Evolutionary conservation across 2,329 filamentous ascomycete genomes (phyloP).

Genomic region (Colletotrichum paranaense): DNA sequence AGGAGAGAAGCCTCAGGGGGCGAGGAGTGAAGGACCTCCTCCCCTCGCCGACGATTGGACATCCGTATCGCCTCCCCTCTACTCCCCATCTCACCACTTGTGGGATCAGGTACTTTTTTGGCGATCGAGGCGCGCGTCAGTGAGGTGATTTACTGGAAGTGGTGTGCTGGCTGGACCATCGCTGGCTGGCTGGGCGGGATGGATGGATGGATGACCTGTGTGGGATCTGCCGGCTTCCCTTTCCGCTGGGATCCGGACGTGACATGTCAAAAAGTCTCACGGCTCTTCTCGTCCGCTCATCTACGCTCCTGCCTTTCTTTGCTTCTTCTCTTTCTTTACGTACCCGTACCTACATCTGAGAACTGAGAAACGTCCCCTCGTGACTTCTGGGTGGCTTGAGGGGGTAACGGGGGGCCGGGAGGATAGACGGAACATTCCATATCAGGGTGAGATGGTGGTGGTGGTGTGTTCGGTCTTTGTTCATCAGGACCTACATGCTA

Average conservation of each 20-base stretch:
- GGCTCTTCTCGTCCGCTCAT: not conserved
- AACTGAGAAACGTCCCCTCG: not conserved
- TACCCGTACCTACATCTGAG: not conserved
- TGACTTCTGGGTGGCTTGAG: not conserved
- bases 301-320: not conserved
- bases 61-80: not conserved
- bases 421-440: not conserved
- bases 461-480: not conserved
- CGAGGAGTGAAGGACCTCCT: not conserved
- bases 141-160: not conserved
- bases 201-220: not conserved
- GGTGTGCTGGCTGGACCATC: not conserved
- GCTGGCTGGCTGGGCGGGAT: not conserved
- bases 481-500: not conserved
- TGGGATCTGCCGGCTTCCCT: slow-evolving; percentile 7
- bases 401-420: not conserved
- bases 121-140: not conserved
- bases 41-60: not conserved
- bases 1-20: not conserved
- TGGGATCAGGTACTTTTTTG: not conserved
- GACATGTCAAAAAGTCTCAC: slow-evolving; percentile 5
- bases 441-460: not conserved
- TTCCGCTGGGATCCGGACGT: not conserved
- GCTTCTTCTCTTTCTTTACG: not conserved
- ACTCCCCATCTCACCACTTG: not conserved